These are phyloP conservation scores for Meredithiella fracta DNA, from an alignment of 2,329 filamentous ascomycete genomes.

Conservation along the genomic window DNA sequence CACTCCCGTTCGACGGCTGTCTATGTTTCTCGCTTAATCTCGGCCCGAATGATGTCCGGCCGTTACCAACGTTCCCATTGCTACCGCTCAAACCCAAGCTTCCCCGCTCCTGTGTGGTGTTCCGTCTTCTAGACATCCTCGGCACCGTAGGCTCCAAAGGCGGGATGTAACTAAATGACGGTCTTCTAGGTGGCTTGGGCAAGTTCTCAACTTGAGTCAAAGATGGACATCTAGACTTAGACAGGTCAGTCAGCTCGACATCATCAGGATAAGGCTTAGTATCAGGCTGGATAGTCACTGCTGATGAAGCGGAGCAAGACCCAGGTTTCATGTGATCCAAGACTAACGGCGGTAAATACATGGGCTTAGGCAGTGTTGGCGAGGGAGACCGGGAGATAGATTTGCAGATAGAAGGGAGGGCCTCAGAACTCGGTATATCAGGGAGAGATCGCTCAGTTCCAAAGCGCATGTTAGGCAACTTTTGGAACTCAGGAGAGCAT, in stretches of 20 bases:
- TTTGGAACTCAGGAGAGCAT: neutral
- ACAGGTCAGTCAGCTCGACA: conserved; percentile 2
- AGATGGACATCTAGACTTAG: conserved; percentile 8
- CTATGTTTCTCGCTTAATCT: conserved; percentile 3
- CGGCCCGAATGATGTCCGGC: conserved; percentile 1
- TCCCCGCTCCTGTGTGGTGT: neutral
- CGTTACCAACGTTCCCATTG: conserved; percentile 4
- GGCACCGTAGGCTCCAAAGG: conserved; percentile 5
- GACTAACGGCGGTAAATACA: conserved; percentile 1
- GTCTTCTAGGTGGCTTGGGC: neutral
- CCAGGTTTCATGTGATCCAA: neutral
- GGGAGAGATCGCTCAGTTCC: conserved; percentile 8
- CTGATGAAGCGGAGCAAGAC: neutral
- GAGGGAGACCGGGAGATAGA: conserved; percentile 6
- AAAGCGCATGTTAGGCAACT: conserved; percentile 7
- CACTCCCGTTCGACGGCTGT: neutral
- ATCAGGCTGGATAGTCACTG: conserved; percentile 6
- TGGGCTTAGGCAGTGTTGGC: conserved; percentile 3
- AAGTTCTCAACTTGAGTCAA: conserved; percentile 4
- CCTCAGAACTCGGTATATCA: conserved; percentile 13
- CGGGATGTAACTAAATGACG: conserved; percentile 1
- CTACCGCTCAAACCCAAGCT: conserved; percentile 3
- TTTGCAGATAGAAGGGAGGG: conserved; percentile 12
- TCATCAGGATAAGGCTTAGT: conserved; percentile 6
- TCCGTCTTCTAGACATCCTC: conserved; percentile 4